Evolutionary conservation across 306 rosid genomes (phyloP).

Genomic region (Sophora flavescens): DNA sequence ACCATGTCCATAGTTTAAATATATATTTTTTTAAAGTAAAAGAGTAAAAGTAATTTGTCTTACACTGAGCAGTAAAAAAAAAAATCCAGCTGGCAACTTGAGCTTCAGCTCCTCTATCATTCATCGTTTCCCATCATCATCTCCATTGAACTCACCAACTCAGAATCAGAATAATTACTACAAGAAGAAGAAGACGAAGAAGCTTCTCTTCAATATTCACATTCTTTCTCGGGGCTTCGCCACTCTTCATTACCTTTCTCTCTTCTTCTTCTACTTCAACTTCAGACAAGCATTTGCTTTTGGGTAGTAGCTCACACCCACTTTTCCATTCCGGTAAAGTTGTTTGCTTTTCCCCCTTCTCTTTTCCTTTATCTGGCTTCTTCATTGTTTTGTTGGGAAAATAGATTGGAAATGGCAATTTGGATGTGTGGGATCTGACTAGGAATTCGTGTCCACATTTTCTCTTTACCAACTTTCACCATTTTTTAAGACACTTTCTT

Average conservation of each 20-base stretch:
- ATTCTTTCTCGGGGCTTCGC: neutral
- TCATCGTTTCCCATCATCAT: neutral
- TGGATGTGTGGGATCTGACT: constrained; percentile 48
- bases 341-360: constrained; percentile 38
- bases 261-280: constrained; percentile 15
- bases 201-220: constrained; percentile 6
- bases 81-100: no score
- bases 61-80: no score
- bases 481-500: neutral
- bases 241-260: neutral
- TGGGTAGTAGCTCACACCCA: constrained; percentile 23
- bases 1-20: no score
- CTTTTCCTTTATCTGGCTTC: constrained; percentile 27
- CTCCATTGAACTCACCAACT: constrained; percentile 18
- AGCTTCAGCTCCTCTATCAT: no score
- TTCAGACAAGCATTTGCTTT: constrained; percentile 42
- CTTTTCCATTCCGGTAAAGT: constrained; percentile 53
- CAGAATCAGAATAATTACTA: neutral
- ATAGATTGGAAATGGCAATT: constrained; percentile 33
- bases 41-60: no score
- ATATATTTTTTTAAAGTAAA: no score
- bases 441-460: constrained; percentile 50
- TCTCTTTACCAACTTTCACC: constrained; percentile 8
- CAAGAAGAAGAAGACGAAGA: neutral
- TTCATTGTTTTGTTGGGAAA: constrained; percentile 7